phyloP scores from a whole-genome alignment of 2,329 filamentous ascomycete species.

The Drechslerella coelobrocha region DNA sequence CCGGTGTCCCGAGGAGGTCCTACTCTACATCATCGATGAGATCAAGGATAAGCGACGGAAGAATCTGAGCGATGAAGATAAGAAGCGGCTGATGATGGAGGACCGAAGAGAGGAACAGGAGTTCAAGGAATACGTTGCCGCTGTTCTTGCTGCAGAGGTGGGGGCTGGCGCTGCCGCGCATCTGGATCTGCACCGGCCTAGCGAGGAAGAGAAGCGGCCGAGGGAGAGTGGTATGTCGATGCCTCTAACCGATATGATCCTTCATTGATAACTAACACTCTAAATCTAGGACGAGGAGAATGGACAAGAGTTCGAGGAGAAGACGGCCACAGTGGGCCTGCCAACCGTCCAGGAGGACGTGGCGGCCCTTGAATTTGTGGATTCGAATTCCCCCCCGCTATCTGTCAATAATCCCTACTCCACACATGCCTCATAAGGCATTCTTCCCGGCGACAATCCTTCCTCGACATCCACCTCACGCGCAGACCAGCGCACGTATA shows the following conservation, averaged over 20 bases:
- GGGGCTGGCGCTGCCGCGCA: conserved; percentile 47
- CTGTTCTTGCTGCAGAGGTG: conserved; percentile 66
- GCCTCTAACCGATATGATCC: not conserved
- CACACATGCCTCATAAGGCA: conserved; percentile 21
- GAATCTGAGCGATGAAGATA: conserved; percentile 84
- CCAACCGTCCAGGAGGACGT: conserved; percentile 46
- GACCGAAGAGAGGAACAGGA: conserved; percentile 78
- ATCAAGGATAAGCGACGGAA: conserved; percentile 82
- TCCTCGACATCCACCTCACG: conserved; percentile 35
- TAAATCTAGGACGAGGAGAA: conserved; percentile 52
- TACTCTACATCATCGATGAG: conserved; percentile 90
- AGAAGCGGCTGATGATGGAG: conserved; percentile 80
- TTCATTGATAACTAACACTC: conserved; percentile 44
- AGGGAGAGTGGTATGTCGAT: conserved; percentile 53
- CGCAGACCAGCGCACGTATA: conserved; percentile 39
- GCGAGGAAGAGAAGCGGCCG: conserved; percentile 52
- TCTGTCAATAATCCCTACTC: conserved; percentile 9
- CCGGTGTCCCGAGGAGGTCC: conserved; percentile 83
- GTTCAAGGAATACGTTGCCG: conserved; percentile 75
- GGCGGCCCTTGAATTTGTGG: conserved; percentile 37
- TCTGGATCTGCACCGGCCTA: conserved; percentile 35
- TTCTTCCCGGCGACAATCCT: conserved; percentile 13
- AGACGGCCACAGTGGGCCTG: conserved; percentile 50
- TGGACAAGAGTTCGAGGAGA: conserved; percentile 54
- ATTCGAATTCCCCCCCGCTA: conserved; percentile 11